Evolutionary conservation across 1,284 basidiomycete species (phyloP).

Genomic region (Agroathelia rolfsii): DNA sequence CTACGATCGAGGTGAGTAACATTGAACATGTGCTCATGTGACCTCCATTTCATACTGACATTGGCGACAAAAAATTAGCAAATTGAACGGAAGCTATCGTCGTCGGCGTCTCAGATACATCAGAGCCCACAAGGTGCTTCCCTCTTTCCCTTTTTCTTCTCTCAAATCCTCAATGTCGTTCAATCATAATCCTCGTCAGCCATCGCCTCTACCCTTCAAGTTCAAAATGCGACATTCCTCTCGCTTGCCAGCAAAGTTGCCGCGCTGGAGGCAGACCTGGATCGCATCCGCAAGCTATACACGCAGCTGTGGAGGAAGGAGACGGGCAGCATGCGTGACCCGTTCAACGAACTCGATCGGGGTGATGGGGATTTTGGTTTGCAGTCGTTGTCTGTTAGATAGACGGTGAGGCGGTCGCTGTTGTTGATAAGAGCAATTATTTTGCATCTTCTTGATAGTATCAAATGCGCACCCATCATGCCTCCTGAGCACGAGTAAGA

Average conservation of each 20-base stretch:
- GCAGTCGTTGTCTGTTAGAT: conserved; percentile 31
- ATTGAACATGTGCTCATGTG: conserved; percentile 1
- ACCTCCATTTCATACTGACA: conserved; percentile 5
- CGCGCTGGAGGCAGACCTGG: conserved; percentile 55
- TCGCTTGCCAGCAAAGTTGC: conserved; percentile 65
- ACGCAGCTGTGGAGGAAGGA: conserved; percentile 59
- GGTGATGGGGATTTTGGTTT: conserved; percentile 41
- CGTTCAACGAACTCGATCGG: conserved; percentile 57
- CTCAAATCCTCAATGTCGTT: not conserved
- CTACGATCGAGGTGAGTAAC: conserved; percentile 59
- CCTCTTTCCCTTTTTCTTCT: conserved; percentile 3
- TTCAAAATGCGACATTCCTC: conserved; percentile 65
- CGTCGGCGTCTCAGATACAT: conserved; percentile 50
- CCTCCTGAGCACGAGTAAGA: too few species aligned
- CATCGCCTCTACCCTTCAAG: conserved; percentile 62
- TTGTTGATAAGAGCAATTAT: too few species aligned
- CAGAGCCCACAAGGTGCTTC: conserved; percentile 63
- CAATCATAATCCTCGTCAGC: conserved; percentile 27
- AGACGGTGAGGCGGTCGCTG: too few species aligned
- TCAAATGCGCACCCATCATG: too few species aligned
- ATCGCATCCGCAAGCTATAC: conserved; percentile 59
- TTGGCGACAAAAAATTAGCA: conserved; percentile 35
- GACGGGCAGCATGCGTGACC: conserved; percentile 65
- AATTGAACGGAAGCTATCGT: conserved; percentile 72
- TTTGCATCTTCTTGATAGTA: too few species aligned